Percentiles rank a stretch among this genome's conserved stretches.
Conservation (phyloP, 2,329 filamentous ascomycete genomes). For the Ceratocystis diversiconidia region DNA sequence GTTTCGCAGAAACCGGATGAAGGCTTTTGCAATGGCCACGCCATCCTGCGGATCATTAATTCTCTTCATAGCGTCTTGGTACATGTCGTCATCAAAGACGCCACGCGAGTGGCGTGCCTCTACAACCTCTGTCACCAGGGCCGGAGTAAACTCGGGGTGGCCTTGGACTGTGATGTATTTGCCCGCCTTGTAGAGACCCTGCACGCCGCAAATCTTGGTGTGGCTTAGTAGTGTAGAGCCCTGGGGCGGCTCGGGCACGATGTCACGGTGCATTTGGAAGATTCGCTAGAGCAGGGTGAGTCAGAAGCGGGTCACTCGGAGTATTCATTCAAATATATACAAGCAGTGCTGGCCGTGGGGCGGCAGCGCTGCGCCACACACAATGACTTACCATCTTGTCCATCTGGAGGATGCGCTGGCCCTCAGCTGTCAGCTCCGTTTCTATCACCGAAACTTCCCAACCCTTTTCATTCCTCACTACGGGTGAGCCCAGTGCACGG, state of each 20-base stretch:
- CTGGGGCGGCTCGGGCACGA: conserved; percentile 49
- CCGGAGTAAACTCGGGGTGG: conserved; percentile 67
- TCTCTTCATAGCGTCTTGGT: conserved; percentile 51
- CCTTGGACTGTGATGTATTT: conserved; percentile 66
- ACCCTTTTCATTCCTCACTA: conserved; percentile 51
- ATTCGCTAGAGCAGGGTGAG: conserved; percentile 37
- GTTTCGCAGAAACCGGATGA: conserved; percentile 58
- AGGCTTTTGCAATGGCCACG: conserved; percentile 55
- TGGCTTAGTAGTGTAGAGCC: conserved; percentile 49
- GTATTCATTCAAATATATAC: background rate
- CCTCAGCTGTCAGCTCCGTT: conserved; percentile 52
- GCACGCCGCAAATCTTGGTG: conserved; percentile 55
- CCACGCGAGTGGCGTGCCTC: conserved; percentile 48
- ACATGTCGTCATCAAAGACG: conserved; percentile 54
- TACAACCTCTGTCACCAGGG: conserved; percentile 57
- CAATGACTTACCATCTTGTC: conserved; percentile 38
- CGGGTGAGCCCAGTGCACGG: conserved; percentile 52
- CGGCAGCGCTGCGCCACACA: background rate
- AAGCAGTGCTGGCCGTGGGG: background rate
- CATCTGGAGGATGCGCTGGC: conserved; percentile 55
- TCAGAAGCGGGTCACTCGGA: background rate
- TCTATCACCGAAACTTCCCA: conserved; percentile 73
- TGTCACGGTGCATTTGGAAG: conserved; percentile 78
- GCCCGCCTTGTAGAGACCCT: conserved; percentile 59
- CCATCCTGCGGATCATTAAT: conserved; percentile 63